phyloP scores from a whole-genome alignment of 208 protist species.

The Trypanosoma conorhini region DNA sequence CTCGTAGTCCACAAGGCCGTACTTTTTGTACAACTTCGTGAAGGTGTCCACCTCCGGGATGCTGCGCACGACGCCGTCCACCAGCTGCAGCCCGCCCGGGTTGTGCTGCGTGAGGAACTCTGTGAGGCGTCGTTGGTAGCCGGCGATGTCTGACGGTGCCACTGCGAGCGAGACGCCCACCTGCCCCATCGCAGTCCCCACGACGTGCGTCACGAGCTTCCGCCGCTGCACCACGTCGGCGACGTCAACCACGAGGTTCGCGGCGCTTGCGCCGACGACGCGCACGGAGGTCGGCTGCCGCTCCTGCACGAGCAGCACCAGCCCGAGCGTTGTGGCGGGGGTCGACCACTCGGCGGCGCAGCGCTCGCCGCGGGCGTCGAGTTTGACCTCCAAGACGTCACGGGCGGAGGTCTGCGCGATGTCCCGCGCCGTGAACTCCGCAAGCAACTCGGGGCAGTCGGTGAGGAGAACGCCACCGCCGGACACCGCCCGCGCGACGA shows the following conservation, averaged over 20 bases:
- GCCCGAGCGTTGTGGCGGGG: conserved; percentile 33
- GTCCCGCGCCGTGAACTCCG: conserved; percentile 29
- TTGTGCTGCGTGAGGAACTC: conserved; percentile 65
- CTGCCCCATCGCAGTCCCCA: conserved; percentile 74
- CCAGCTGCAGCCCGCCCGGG: conserved; percentile 51
- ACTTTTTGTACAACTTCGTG: conserved; percentile 75
- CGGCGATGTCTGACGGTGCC: conserved; percentile 47
- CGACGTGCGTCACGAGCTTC: conserved; percentile 70
- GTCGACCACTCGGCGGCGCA: conserved; percentile 52
- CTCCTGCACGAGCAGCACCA: conserved; percentile 64
- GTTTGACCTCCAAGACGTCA: conserved; percentile 54
- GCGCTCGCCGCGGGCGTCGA: conserved; percentile 38
- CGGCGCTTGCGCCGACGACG: conserved; percentile 37
- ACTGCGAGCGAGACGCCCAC: conserved; percentile 70
- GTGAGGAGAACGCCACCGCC: conserved; percentile 12
- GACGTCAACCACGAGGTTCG: conserved; percentile 36
- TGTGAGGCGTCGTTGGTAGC: conserved; percentile 52
- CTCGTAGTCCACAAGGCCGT: conserved; percentile 64
- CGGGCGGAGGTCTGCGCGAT: conserved; percentile 43
- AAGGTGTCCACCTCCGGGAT: conserved; percentile 79
- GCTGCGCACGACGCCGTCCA: conserved; percentile 55
- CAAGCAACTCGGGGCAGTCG: conserved; percentile 33
- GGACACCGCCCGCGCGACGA: conserved; percentile 39
- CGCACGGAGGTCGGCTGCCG: conserved; percentile 18
- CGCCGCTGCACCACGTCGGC: conserved; percentile 48